Base-by-base conservation (phyloP, 768 basidiomycete species). In the Boletus tylopilopsis region DNA sequence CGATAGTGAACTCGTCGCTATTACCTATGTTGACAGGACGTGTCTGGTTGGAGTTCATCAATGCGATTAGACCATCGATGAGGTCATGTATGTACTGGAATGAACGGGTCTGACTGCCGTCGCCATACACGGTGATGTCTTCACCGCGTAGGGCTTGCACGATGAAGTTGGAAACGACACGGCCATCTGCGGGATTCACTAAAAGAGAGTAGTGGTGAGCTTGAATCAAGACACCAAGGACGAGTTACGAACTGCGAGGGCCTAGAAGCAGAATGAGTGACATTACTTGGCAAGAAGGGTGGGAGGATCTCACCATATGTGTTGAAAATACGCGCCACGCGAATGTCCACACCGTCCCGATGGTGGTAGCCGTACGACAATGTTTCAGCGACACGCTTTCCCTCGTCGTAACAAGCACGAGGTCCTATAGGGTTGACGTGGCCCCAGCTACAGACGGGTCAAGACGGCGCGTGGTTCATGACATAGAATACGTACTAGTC, bases 41-140 rank as follows among this genome's bases (percentile, higher is more conserved):
- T 46, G 88, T 79, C 72, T 96, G 93, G 64, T 81, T 73, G 16
- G 93, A 93, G 76, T 94, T 96, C 96, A 99, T 99, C 58, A 94
- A 77, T 19, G 84, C 81, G 65, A 94, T 94, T 48, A 94, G 73
- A 36, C 95, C 96, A 64, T 97, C 94, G 64, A 95, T 77, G 55
- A 99, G 82, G 69, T 99, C 96, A 74, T 99, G 96, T 51, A 99
- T 85, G 72, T 95, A 99, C 73, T 95, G 94, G 82, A 95, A 94
- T 12, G 94, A 95, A 51, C 93, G 88, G 19, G 93, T 94, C 74
- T 95, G 93, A 37, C 72, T 82, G 57, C 93, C 93, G 64, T 97
- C 93, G 44, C 94, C 92, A 65, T 94, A 95, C 38, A 97, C 92
- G 40, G 94, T 97, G 79, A 99, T 87, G 70, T 97, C 90, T 71